Percentiles rank a stretch among this genome's conserved stretches.
Conservation (phyloP, 106 monocot species). For the Agapanthus africanus region DNA sequence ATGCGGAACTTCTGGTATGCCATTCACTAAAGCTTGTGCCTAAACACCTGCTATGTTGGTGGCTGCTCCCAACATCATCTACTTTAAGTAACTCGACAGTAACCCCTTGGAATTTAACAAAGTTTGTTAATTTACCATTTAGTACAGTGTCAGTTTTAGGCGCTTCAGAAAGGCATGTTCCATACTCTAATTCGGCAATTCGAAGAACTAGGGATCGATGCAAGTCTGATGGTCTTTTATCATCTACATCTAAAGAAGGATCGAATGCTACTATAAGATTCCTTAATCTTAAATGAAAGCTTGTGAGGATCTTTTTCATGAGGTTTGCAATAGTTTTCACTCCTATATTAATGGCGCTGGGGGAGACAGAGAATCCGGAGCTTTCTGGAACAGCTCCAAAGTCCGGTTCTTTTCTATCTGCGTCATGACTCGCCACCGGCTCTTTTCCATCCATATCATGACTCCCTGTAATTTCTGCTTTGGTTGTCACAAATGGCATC, state of each 20-base stretch:
- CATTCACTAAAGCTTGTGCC: slow-evolving; percentile 28
- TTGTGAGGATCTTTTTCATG: slow-evolving; percentile 86
- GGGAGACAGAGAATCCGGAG: slow-evolving; percentile 33
- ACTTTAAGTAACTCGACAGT: slow-evolving; percentile 65
- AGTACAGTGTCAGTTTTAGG: slow-evolving; percentile 21
- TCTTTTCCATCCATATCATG: slow-evolving; percentile 6
- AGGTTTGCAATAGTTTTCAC: slow-evolving; percentile 88
- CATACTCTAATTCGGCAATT: slow-evolving; percentile 76
- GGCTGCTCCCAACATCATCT: slow-evolving; percentile 27
- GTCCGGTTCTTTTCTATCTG: slow-evolving; percentile 34
- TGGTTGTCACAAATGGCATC: slow-evolving; percentile 32
- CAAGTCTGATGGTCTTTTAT: slow-evolving; percentile 13
- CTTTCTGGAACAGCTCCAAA: slow-evolving; percentile 3
- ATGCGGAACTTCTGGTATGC: slow-evolving; percentile 15
- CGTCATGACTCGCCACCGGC: too few relatives aligned
- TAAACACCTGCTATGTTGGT: slow-evolving; percentile 7
- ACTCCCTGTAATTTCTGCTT: slow-evolving; percentile 8
- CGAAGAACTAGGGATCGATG: slow-evolving; percentile 57
- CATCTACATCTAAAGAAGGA: slow-evolving; percentile 36
- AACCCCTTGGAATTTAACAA: slow-evolving; percentile 70
- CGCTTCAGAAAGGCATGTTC: slow-evolving; percentile 70
- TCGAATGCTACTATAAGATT: slow-evolving; percentile 84
- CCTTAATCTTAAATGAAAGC: slow-evolving; percentile 72
- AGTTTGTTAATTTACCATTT: slow-evolving; percentile 69
- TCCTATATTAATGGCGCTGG: slow-evolving; percentile 76